phyloP scores from a whole-genome alignment of 2,329 filamentous ascomycete genomes.

The Phialemonium atrogriseum region DNA sequence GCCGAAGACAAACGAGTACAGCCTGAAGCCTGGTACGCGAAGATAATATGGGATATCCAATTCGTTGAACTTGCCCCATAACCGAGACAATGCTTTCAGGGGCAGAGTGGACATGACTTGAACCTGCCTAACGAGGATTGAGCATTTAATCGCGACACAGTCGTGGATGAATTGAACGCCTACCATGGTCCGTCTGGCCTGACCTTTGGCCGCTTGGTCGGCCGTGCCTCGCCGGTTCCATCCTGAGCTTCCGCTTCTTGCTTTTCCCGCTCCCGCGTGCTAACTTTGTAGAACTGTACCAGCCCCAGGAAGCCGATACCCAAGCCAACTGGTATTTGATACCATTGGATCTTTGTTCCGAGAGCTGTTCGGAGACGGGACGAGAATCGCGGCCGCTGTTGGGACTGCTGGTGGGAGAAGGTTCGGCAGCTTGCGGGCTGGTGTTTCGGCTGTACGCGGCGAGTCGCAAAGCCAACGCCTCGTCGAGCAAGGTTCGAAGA shows the following conservation, averaged over 20 bases:
- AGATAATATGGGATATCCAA: constrained; percentile 80
- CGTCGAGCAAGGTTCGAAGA: neutral
- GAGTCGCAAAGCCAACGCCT: constrained; percentile 8
- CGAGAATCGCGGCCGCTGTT: constrained; percentile 40
- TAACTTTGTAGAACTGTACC: constrained; percentile 75
- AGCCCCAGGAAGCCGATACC: constrained; percentile 79
- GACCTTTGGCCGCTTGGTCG: constrained; percentile 52
- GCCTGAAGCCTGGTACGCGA: constrained; percentile 80
- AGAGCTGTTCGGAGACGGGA: constrained; percentile 41
- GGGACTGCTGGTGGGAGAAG: constrained; percentile 33
- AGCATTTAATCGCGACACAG: constrained; percentile 7
- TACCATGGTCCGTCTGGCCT: constrained; percentile 80
- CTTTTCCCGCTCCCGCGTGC: constrained; percentile 43
- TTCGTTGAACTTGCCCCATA: constrained; percentile 92
- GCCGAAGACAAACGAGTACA: constrained; percentile 88
- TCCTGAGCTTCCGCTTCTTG: constrained; percentile 35
- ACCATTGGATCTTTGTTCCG: constrained; percentile 66
- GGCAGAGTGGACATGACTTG: constrained; percentile 90
- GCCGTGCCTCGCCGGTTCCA: constrained; percentile 31
- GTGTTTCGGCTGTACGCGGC: constrained; percentile 10
- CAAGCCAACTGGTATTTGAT: constrained; percentile 79
- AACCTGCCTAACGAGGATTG: constrained; percentile 54
- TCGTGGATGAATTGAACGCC: neutral
- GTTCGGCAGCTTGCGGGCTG: constrained; percentile 15
- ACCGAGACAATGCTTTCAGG: constrained; percentile 77